These are phyloP conservation scores for Magnusiomyces suaveolens DNA, from an alignment of 1,139 yeast genomes.

Conservation along the genomic window DNA sequence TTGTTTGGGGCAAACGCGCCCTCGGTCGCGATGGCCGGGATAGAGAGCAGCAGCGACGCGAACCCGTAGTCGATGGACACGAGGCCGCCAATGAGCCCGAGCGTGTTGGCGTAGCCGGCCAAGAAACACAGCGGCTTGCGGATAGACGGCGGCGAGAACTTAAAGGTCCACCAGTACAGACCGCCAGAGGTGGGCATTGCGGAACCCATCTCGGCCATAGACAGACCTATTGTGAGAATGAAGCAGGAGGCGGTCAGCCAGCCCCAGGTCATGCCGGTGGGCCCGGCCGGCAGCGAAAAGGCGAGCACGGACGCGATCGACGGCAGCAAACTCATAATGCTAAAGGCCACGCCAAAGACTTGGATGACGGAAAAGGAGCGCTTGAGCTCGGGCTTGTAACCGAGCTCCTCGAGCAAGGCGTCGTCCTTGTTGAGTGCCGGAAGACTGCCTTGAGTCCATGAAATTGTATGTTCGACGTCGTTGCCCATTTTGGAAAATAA, in stretches of 20 bases:
- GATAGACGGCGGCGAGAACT: constrained; percentile 43
- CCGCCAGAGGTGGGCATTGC: constrained; percentile 69
- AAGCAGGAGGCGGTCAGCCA: constrained; percentile 49
- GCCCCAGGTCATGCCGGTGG: constrained; percentile 55
- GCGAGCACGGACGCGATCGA: constrained; percentile 43
- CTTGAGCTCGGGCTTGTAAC: constrained; percentile 63
- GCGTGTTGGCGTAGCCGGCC: constrained; percentile 50
- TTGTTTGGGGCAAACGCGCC: constrained; percentile 41
- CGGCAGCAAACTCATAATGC: constrained; percentile 63
- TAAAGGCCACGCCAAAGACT: constrained; percentile 48
- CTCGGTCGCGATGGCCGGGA: constrained; percentile 41
- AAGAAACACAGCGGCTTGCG: constrained; percentile 43
- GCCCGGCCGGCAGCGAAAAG: constrained; percentile 43
- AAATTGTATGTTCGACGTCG: too few species aligned
- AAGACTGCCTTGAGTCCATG: too few species aligned
- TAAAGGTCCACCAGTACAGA: constrained; percentile 43
- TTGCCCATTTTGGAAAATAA: too few species aligned
- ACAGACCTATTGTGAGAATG: constrained; percentile 36
- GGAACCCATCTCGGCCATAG: constrained; percentile 54
- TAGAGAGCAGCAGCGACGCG: constrained; percentile 45
- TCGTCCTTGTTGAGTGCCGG: constrained; percentile 25
- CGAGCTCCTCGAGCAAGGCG: constrained; percentile 37
- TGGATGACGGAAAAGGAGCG: constrained; percentile 57
- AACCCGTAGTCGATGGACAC: constrained; percentile 53
- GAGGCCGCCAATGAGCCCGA: constrained; percentile 39